Evolutionary conservation across 306 rosid species (phyloP), one percentile per base, ranked within the genome.

Genomic region (Heteromeles arbutifolia): DNA sequence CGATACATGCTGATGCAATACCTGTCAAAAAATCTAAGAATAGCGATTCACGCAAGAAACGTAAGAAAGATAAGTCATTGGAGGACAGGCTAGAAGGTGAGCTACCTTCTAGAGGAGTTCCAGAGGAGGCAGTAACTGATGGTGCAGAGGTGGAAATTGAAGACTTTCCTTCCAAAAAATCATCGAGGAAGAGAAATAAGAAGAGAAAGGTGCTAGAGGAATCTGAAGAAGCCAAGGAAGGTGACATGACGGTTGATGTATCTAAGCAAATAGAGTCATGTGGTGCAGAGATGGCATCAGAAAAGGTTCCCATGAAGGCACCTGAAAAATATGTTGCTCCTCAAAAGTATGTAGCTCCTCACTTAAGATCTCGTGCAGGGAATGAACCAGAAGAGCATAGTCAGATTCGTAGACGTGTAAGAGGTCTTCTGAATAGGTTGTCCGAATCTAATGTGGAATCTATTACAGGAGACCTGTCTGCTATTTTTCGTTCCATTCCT

Each of bases 381-480:
- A 85, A 79, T 81, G 96, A 90, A 69, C 85, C 89, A 58, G 87
- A 86, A 80, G 96, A 93, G 88, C 83, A 90, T 62, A 82, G 85
- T 65, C 91, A 90, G 84, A 77, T 88, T 52, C 90, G 97, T 63
- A 81, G 93, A 74, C 86, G 81, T 14, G 73, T 89, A 22, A 81
- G 93, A 68, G 91, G 97, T 19, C 93, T 88, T 81, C 85, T 91
- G 73, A 91, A 89, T 78, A 85, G 87, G 77, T 70, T 89, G 62
- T 83, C 91, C 61, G 97, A 89, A 84, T 86, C 93, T 8, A 88
- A 91, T 25, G 87, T 91, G 28, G 97, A 89, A 81, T 89, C 97
- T 75, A 70, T 86, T 34, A 89, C 93, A 1, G 91, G 88, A 73
- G 97, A 91, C 17, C 76, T 88, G 78, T 91, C 93, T 45, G 67